Evolutionary conservation across 2,329 filamentous ascomycete genomes (phyloP).

Genomic region (Claviceps fusiformis): DNA sequence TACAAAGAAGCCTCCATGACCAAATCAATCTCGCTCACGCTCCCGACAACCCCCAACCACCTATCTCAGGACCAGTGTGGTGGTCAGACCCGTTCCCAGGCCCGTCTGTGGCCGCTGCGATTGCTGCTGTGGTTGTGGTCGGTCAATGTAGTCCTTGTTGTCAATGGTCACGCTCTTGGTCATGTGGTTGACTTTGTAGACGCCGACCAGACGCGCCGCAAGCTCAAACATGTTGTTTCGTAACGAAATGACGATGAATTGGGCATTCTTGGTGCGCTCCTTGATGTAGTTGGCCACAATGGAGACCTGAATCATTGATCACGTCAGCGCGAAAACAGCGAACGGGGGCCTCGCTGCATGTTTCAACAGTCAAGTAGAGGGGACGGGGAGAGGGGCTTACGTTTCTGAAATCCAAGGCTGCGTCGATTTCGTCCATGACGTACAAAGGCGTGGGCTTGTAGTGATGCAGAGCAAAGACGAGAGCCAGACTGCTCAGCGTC

Average conservation of each 20-base stretch:
- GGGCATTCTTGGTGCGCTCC: slow-evolving; percentile 96
- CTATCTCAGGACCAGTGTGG: slow-evolving; percentile 23
- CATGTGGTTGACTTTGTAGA: slow-evolving; percentile 99
- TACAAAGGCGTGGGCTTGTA: slow-evolving; percentile 97
- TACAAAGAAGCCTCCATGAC: neutral
- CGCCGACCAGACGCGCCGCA: slow-evolving; percentile 84
- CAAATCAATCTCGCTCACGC: neutral
- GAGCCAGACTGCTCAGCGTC: slow-evolving; percentile 79
- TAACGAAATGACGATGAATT: slow-evolving; percentile 96
- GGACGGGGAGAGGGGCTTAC: slow-evolving; percentile 37
- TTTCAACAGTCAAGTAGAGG: too few relatives aligned
- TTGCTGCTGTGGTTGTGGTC: slow-evolving; percentile 22
- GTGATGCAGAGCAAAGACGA: slow-evolving; percentile 97
- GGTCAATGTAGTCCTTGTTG: slow-evolving; percentile 60
- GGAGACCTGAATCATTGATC: slow-evolving; percentile 52
- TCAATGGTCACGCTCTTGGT: slow-evolving; percentile 86
- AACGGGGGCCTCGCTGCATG: neutral
- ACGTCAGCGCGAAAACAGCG: neutral
- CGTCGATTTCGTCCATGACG: slow-evolving; percentile 99
- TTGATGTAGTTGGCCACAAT: slow-evolving; percentile 99
- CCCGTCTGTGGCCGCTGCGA: slow-evolving; percentile 14
- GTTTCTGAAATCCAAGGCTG: slow-evolving; percentile 92
- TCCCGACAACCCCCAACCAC: neutral
- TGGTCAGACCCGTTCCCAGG: slow-evolving; percentile 14
- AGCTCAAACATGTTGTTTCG: slow-evolving; percentile 99